Evolutionary conservation across 495 filamentous ascomycete genomes (phyloP), one percentile per base, ranked within the genome.

Genomic region (Neurospora cerealis): DNA sequence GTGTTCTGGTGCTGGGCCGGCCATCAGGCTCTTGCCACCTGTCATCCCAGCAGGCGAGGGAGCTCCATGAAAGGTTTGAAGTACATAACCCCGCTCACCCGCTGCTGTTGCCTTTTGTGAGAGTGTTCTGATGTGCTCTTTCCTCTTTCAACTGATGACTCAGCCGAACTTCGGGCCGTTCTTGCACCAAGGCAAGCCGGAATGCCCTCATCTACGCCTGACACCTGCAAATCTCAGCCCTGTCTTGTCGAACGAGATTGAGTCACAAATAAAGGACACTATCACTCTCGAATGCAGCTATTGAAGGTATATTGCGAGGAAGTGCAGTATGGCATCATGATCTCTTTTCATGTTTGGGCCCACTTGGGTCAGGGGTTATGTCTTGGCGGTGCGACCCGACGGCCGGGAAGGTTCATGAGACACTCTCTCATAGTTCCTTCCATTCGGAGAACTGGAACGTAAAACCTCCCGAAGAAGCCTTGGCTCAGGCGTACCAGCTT

Each of bases 401-500:
- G 13, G 28, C 5, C 13, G 54, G 54, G 54, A 62, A 32, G 28
- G 54, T 34, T 8, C 54, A 17, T 15, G 54, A 62, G 28, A 62
- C 54, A 66, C 54, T 66, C 54, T 1, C 1, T 19, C 54, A 19
- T 66, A 66, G 21, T 66, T 36, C 32, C 15, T 66, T 66, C 32
- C 28, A 17, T 36, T 62, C 13, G 32, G 2, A 17, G 0, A 5
- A 15, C 3, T 19, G 6, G 6, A 19, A 34, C 13, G 3, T 9
- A 0, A 5, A 19, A 19, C 0, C 0, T 9, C 8, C 7, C 2
- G 2, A 3, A 19, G 4, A 9, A 8, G 7, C 13, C 0, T 36
- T 34, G 2, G 0, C 2, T 2, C 2, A 0, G n/a, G 5, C 0
- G 24, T 34, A 4, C 0, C 0, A 66, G 1, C 1, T 0, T 19